Percentiles rank a stretch among this genome's conserved stretches.
These are phyloP conservation scores for Yarrowia sp. DNA, from an alignment of 805 yeast genomes.

Conservation along the genomic window DNA sequence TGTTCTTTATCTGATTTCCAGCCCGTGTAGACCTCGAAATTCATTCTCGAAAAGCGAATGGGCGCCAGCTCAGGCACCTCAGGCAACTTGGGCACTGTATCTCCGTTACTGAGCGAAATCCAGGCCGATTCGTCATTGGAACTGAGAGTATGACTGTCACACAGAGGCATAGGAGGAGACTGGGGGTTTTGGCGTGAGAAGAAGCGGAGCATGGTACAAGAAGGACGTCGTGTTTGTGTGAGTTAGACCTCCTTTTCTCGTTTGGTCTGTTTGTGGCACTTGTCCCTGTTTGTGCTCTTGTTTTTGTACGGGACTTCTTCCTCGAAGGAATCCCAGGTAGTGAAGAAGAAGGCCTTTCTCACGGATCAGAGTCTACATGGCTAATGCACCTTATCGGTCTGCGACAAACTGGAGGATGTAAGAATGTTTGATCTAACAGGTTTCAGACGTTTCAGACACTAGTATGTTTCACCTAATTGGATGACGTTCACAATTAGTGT, in stretches of 20 bases:
- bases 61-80: constrained; percentile 27
- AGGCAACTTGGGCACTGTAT: not conserved
- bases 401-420: no score
- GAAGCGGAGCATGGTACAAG: not conserved
- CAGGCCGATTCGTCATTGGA: not conserved
- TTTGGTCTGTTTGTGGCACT: no score
- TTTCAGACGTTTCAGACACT: no score
- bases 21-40: constrained; percentile 22
- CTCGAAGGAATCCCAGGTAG: no score
- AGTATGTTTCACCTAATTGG: not conserved
- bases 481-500: no score
- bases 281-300: no score
- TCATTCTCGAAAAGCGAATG: not conserved
- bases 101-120: constrained; percentile 1
- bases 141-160: constrained; percentile 2
- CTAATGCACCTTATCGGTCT: constrained; percentile 10
- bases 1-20: constrained; percentile 1
- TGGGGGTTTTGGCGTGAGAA: constrained; percentile 10
- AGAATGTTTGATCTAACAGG: no score
- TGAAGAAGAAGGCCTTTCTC: not conserved
- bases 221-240: no score
- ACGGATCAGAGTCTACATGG: not conserved
- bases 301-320: no score
- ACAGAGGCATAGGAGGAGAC: constrained; percentile 22
- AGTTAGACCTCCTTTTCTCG: no score